A percentile compares a stretch with the other conserved stretches of the same genome.
These are phyloP conservation scores for Calonectria multiphialidica DNA, from an alignment of 2,329 filamentous ascomycete genomes.

Conservation along the genomic window DNA sequence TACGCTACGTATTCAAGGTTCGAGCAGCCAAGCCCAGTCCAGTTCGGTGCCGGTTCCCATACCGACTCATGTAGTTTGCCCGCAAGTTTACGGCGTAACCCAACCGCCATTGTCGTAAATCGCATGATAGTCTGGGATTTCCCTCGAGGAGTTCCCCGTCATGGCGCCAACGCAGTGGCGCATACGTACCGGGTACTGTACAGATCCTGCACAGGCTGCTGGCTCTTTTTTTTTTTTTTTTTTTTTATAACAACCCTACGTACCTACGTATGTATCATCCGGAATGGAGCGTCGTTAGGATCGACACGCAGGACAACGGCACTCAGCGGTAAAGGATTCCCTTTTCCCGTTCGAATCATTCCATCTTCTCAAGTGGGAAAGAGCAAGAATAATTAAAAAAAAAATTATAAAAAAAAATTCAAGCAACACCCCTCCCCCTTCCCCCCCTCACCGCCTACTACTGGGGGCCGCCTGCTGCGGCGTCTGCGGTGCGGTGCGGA, in stretches of 20 bases:
- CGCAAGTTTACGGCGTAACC: not conserved
- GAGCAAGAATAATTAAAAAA: not conserved
- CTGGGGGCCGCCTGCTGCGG: not conserved
- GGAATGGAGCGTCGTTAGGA: not conserved
- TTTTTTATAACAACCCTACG: not conserved
- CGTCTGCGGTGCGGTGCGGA: conserved; percentile 15
- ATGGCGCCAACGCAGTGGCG: not conserved
- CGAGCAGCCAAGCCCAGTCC: not conserved
- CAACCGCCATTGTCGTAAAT: conserved; percentile 12
- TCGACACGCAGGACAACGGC: conserved; percentile 1
- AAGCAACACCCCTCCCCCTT: too few species aligned
- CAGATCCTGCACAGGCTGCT: conserved; percentile 5
- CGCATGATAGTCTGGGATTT: conserved; percentile 13
- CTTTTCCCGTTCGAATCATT: not conserved
- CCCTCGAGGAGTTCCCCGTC: conserved; percentile 24
- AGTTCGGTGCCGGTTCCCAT: not conserved
- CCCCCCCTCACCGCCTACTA: conserved; percentile 12
- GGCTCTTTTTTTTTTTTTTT: not conserved
- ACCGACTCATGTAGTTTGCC: conserved; percentile 10
- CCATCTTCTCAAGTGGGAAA: conserved; percentile 5
- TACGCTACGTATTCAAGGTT: conserved; percentile 3
- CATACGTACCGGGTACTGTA: not conserved
- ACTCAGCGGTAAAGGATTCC: not conserved
- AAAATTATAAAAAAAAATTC: not conserved
- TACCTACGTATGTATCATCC: not conserved